Conservation (phyloP, 2,329 filamentous ascomycete genomes). For the Ophioceras dolichostomum region DNA sequence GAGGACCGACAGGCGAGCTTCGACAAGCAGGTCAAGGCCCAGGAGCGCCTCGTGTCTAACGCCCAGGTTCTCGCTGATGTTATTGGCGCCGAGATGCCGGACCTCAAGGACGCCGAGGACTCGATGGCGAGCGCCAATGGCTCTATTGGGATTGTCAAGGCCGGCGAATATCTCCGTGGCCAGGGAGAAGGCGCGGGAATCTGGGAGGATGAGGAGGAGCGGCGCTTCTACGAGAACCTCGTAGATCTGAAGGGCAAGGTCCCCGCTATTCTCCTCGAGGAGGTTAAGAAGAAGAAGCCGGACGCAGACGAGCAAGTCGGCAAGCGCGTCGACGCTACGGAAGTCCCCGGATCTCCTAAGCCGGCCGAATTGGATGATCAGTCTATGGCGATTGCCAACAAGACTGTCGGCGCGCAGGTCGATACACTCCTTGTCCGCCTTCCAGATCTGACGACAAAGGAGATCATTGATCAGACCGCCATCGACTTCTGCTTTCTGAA, state of each 20-base stretch:
- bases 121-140: conserved; percentile 53
- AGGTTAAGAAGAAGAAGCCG: conserved; percentile 83
- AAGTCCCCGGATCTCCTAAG: conserved; percentile 38
- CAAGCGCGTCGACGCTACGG: conserved; percentile 52
- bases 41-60: conserved; percentile 82
- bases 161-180: conserved; percentile 82
- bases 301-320: conserved; percentile 74
- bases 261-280: conserved; percentile 83
- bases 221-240: conserved; percentile 94
- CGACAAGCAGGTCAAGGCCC: conserved; percentile 83
- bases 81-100: conserved; percentile 84
- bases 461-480: conserved; percentile 80
- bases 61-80: conserved; percentile 85
- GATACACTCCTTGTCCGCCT: conserved; percentile 78
- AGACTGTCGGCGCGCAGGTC: conserved; percentile 93
- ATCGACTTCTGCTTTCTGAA: conserved; percentile 98
- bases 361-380: conserved; percentile 55
- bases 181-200: conserved; percentile 87
- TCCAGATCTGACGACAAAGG: conserved; percentile 86
- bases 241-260: conserved; percentile 94
- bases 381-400: conserved; percentile 92
- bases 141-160: conserved; percentile 85
- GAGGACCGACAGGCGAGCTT: conserved; percentile 94
- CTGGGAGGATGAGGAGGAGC: conserved; percentile 97
- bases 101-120: conserved; percentile 74